Base-by-base conservation (phyloP, 352 stramenopile species). In the Pythium periplocum region DNA sequence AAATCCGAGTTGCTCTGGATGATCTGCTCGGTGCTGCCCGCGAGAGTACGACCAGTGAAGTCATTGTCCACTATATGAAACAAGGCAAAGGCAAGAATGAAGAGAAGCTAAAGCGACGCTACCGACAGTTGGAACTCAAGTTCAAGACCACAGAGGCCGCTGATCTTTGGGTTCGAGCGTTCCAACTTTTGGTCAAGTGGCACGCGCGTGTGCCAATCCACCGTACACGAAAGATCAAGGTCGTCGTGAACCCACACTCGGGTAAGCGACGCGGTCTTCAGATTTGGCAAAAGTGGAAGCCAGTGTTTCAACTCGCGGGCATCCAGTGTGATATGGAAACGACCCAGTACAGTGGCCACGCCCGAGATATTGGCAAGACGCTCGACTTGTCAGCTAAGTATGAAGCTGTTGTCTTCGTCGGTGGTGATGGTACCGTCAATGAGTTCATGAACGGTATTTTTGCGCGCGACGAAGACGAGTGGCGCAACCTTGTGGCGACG, bases 391-490 rank as follows among this genome's bases (percentile, higher is more conserved):
- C 51, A 6, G 62, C 64, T 45, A 84, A 86, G 59, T 89, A 89
- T 58, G 81, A 91, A 53, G 77, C 78, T 8, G 71, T 91, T 34
- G 78, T 91, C 35, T 88, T 90, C 44, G 78, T 91, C 5, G 81
- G 81, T 12, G 81, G 81, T 17, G 81, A 91, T 53, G 78, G 81
- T 36, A 91, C 81, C 0, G 77, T 87, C n/a, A 90, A 89, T 50
- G 81, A 91, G 62, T 91, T 91, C 51, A 86, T 91, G 74, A 91
- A 91, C 60, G 81, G 81, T 37, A 71, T 89, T 34, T 85, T 91
- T 52, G 68, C 73, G 35, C 70, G 76, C 30, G 68, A 78, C n/a
- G 81, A 91, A 66, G 57, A 55, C 50, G 76, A 87, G 38, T 91
- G 81, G 81, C 78, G 81, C 9, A 71, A 76, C 26, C 58, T 91